phyloP scores from a whole-genome alignment of 108 stramenopile genomes.

The Seminavis robusta region DNA sequence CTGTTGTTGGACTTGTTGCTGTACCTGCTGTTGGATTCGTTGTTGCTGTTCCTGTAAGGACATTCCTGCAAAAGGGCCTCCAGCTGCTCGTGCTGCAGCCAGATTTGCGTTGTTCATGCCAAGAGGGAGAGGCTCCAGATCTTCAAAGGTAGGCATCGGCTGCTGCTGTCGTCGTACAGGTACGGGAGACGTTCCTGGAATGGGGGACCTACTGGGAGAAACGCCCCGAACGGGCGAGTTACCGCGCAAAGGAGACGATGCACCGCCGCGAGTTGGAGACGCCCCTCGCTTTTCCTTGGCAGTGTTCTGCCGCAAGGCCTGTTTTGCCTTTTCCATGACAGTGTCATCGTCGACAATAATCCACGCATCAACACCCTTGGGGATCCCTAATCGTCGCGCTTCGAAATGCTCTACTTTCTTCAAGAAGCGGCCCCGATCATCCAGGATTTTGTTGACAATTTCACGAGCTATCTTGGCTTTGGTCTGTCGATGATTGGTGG shows the following conservation, averaged over 20 bases:
- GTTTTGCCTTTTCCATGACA: conserved; percentile 69
- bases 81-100: too few species aligned
- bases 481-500: conserved; percentile 47
- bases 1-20: too few species aligned
- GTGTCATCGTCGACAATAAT: conserved; percentile 40
- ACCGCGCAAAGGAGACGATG: too few species aligned
- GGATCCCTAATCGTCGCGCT: conserved; percentile 30
- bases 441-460: conserved; percentile 62
- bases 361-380: conserved; percentile 44
- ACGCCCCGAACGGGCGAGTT: too few species aligned
- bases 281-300: conserved; percentile 22
- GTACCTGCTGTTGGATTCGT: background rate
- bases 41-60: background rate
- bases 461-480: conserved; percentile 75
- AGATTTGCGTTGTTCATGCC: too few species aligned
- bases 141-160: too few species aligned
- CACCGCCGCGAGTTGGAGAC: too few species aligned
- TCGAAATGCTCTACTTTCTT: conserved; percentile 49
- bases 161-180: too few species aligned
- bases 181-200: too few species aligned
- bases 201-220: too few species aligned
- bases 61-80: too few species aligned
- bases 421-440: conserved; percentile 66
- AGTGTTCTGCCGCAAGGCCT: conserved; percentile 55
- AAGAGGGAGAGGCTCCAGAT: too few species aligned